Evolutionary conservation across 2,329 filamentous ascomycete species (phyloP), one percentile per base, ranked within the genome.

Genomic region (Hypoxylon sp.): DNA sequence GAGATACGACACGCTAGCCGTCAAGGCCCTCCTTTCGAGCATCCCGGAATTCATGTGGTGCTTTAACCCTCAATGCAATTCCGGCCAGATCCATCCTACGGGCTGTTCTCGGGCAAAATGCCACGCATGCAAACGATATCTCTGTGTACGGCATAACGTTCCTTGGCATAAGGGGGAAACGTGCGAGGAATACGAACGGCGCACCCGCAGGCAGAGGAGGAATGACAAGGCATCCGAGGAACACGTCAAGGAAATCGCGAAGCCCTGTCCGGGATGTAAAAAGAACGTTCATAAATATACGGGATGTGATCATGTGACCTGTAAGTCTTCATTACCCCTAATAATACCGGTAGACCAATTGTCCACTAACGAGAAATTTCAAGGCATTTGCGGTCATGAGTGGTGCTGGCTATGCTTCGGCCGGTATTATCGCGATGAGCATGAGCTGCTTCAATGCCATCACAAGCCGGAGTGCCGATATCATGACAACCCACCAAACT

Each of bases 271-370:
- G 0, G 66, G 70, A 17, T 82, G 81, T 66, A 74, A 77, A 15
- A 77, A 72, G 63, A 74, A 73, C 39, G 75, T 82, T 0, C 62
- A 79, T 60, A 82, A 82, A 55, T 79, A 70, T 15, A 68, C 61
- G 0, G 81, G 81, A 4, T 83, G 81, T 60, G 80, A 82, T 62
- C 81, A 82, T 62, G 79, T 83, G 2, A 82, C 79, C 1, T 82
- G 81, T 80, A 71, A 74, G 79, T 77, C 19, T 50, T 6, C 11
- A 21, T 27, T 37, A 13, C 29, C 17, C 10, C 50, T 42, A 5
- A 17, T 37, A 37, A 3, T 27, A 37, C 3, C 15, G 19, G 4
- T 35, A 39, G 32, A 17, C 29, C 6, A 19, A 8, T 8, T 31
- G 29, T 62, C 17, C 37, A 65, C 47, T 44, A 42, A 71, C 17